A percentile compares a stretch with the other conserved stretches of the same genome.
Conservation (phyloP, 1,284 basidiomycete genomes). For the Cryptococcus amylolentus region DNA sequence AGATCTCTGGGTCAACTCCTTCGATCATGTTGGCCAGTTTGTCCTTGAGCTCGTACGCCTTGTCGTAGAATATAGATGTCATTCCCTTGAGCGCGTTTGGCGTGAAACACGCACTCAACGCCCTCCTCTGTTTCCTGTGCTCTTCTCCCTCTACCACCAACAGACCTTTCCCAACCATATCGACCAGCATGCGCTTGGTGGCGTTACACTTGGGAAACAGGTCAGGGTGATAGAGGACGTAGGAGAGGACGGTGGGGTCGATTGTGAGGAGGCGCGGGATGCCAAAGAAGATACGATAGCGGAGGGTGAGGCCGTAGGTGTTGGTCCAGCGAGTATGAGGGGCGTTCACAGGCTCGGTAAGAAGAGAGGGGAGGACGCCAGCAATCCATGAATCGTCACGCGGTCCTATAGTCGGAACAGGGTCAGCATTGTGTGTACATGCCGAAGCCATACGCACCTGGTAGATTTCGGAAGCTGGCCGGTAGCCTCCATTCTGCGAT, state of each 20-base stretch:
- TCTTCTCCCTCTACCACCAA: conserved; percentile 51
- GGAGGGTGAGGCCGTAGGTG: conserved; percentile 17
- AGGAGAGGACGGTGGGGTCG: conserved; percentile 59
- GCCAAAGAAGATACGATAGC: conserved; percentile 15
- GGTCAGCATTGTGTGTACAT: conserved; percentile 10
- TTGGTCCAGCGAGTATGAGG: conserved; percentile 16
- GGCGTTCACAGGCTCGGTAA: conserved; percentile 2
- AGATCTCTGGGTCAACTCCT: background rate
- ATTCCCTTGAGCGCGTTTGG: conserved; percentile 32
- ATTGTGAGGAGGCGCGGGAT: conserved; percentile 56
- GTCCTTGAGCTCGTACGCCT: conserved; percentile 56
- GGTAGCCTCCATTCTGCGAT: too few relatives aligned
- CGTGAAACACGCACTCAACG: conserved; percentile 47
- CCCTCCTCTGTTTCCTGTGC: conserved; percentile 55
- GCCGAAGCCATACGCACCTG: too few relatives aligned
- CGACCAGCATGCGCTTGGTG: conserved; percentile 56
- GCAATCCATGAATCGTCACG: background rate
- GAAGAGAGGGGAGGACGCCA: conserved; percentile 20
- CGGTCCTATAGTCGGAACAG: background rate
- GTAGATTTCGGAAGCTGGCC: too few relatives aligned
- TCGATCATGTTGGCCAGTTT: conserved; percentile 1
- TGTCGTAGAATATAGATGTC: conserved; percentile 60
- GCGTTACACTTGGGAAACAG: conserved; percentile 65
- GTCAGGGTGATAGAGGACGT: conserved; percentile 61
- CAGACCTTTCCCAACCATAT: conserved; percentile 38